Percentiles rank a stretch among this genome's conserved stretches.
phyloP scores from a whole-genome alignment of 441 rosid species.

The Erysimum cheiri region DNA sequence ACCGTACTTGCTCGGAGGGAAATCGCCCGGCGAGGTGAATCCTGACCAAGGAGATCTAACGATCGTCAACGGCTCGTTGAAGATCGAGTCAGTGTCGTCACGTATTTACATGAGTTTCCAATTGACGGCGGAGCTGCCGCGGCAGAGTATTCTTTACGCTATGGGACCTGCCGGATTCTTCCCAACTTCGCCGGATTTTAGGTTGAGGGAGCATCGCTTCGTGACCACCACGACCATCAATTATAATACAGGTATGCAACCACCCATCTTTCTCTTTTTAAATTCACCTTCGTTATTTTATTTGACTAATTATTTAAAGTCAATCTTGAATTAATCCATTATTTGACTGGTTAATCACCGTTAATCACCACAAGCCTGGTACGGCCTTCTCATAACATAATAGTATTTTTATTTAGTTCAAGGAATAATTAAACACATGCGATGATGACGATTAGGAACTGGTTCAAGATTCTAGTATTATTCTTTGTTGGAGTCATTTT shows the following conservation, averaged over 20 bases:
- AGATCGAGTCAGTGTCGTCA: constrained; percentile 53
- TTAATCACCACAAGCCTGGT: background rate
- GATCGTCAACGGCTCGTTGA: constrained; percentile 42
- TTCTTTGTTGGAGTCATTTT: constrained; percentile 23
- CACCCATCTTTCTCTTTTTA: background rate
- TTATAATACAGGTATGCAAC: constrained; percentile 65
- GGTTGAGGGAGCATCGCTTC: constrained; percentile 58
- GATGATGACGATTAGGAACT: constrained; percentile 17
- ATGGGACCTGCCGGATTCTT: constrained; percentile 55
- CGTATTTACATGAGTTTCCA: constrained; percentile 72
- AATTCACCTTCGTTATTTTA: background rate
- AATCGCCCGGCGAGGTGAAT: constrained; percentile 48
- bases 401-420: background rate
- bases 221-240: constrained; percentile 55
- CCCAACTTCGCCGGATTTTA: constrained; percentile 55
- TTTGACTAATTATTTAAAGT: constrained; percentile 21
- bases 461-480: constrained; percentile 2
- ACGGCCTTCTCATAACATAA: background rate
- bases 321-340: constrained; percentile 30
- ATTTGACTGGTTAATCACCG: constrained; percentile 11
- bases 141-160: constrained; percentile 58
- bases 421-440: background rate
- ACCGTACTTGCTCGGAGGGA: constrained; percentile 59
- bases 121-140: constrained; percentile 53
- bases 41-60: constrained; percentile 63